Evolutionary conservation across 139 green algal genomes (phyloP), one percentile per base, ranked within the genome.

Genomic region (Chlamydomonas sphaeroides): DNA sequence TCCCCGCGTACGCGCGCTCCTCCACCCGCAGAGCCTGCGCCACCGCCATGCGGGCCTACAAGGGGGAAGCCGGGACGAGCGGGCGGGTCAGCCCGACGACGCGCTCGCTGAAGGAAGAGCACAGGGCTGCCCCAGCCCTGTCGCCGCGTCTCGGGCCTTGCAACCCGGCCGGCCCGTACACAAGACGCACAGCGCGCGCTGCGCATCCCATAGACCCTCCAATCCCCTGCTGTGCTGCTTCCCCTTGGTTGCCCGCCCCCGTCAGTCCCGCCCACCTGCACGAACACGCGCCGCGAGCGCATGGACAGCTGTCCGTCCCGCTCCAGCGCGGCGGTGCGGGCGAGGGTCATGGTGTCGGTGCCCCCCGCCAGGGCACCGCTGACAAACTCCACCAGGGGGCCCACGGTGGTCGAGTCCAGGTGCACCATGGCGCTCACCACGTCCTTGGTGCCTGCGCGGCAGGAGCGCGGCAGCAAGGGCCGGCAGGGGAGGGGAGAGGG

Each of bases 201-300:
- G n/a, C n/a, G n/a, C n/a, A n/a, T n/a, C n/a, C n/a, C n/a, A n/a
- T n/a, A n/a, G n/a, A n/a, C n/a, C n/a, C n/a, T n/a, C n/a, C n/a
- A n/a, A n/a, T n/a, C n/a, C n/a, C n/a, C n/a, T n/a, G n/a, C n/a
- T n/a, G n/a, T n/a, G n/a, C n/a, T n/a, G n/a, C n/a, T n/a, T n/a
- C n/a, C n/a, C n/a, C n/a, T n/a, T n/a, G n/a, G n/a, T n/a, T n/a
- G n/a, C n/a, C n/a, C n/a, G n/a, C 45, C 45, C 45, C 45, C 45
- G 11, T 53, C 45, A 10, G 11, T 53, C 45, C 45, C 45, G 45
- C 45, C 45, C 45, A 53, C 45, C 67, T 88, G 84, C 62, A 88
- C 84, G 59, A 88, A 85, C 63, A 88, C 57, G 41, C 84, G 84
- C 3, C 78, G 45, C 8, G 49, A 62, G 42, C 84, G 84, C 84